phyloP scores from a whole-genome alignment of 306 rosid genomes.

The Lathyrus aphaca region DNA sequence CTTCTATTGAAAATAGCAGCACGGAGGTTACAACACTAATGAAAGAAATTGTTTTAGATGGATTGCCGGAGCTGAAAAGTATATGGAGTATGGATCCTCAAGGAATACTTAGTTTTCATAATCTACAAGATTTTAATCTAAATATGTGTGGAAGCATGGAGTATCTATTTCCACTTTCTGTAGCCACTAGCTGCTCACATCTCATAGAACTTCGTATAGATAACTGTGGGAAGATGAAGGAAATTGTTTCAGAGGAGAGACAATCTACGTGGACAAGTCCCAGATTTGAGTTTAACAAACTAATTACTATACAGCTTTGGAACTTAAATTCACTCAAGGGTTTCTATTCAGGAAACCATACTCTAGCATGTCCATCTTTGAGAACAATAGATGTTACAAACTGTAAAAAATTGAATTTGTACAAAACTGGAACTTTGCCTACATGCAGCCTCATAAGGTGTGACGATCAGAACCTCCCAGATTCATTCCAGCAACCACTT shows the following conservation, averaged over 20 bases:
- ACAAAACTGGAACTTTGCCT: background rate
- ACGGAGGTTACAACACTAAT: background rate
- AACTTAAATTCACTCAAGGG: background rate
- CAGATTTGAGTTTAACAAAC: conserved; percentile 1
- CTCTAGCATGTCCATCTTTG: background rate
- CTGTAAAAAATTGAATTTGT: background rate
- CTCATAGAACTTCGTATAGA: background rate
- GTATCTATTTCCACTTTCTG: background rate
- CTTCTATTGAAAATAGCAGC: background rate
- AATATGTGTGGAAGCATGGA: background rate
- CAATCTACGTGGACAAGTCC: background rate
- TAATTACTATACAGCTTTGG: background rate
- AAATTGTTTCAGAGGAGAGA: background rate
- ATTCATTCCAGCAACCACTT: background rate
- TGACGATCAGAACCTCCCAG: background rate
- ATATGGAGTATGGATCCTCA: conserved; percentile 15
- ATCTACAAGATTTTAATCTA: background rate
- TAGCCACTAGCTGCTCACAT: background rate
- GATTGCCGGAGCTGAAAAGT: background rate
- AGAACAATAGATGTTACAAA: background rate
- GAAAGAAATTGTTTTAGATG: background rate
- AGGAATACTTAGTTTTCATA: background rate
- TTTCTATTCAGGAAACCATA: conserved; percentile 7
- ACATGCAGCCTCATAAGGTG: background rate
- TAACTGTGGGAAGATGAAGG: background rate